phyloP scores from a whole-genome alignment of 768 basidiomycete species.

The Glaciozyma martinii region DNA sequence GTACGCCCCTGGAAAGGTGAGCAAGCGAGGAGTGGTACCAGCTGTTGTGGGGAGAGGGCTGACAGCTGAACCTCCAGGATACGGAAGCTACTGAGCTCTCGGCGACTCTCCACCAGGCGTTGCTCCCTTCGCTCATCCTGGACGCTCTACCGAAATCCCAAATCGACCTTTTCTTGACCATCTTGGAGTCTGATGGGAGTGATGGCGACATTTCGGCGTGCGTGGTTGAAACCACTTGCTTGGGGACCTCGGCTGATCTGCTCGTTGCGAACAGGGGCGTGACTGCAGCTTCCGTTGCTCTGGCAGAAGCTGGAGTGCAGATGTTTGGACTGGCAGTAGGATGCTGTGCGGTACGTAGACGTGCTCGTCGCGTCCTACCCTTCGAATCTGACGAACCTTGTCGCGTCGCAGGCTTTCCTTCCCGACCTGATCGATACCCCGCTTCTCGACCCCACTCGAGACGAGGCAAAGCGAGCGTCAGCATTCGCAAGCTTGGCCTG shows the following conservation, averaged over 20 bases:
- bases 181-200: conserved; percentile 88
- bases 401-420: conserved; percentile 29
- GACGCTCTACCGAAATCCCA: conserved; percentile 89
- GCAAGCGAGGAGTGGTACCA: conserved; percentile 30
- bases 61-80: conserved; percentile 51
- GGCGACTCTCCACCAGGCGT: conserved; percentile 71
- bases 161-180: conserved; percentile 79
- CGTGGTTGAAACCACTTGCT: conserved; percentile 2
- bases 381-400: neutral
- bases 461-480: conserved; percentile 52
- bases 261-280: conserved; percentile 48
- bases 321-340: conserved; percentile 80
- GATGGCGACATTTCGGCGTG: conserved; percentile 50
- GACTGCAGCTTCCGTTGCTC: conserved; percentile 77
- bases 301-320: conserved; percentile 88
- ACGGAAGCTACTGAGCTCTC: conserved; percentile 84
- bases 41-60: neutral
- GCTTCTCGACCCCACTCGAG: conserved; percentile 72
- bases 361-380: conserved; percentile 45
- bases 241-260: neutral
- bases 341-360: conserved; percentile 58
- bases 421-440: neutral
- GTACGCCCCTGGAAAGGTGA: conserved; percentile 69
- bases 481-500: conserved; percentile 70
- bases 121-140: conserved; percentile 71